Percentiles rank a stretch among this genome's conserved stretches.
phyloP scores from a whole-genome alignment of 2,329 filamentous ascomycete genomes.

The Domatiomyces globalis region DNA sequence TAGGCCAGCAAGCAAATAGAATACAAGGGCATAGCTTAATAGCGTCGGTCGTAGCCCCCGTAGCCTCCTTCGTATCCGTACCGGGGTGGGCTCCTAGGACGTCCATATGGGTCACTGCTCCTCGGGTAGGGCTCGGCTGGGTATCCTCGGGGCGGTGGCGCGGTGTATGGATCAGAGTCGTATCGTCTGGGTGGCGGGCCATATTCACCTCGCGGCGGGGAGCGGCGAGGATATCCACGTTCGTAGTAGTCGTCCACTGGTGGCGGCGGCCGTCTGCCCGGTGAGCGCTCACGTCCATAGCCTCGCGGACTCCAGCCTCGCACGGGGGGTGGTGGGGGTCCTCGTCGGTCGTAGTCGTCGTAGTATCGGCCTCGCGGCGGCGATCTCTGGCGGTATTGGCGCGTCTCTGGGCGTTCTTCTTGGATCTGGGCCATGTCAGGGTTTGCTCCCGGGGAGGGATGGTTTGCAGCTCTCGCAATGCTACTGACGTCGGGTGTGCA shows the following conservation, averaged over 20 bases:
- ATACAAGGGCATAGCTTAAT: constrained; percentile 5
- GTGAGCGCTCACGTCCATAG: constrained; percentile 68
- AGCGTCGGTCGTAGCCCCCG: constrained; percentile 16
- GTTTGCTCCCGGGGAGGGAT: background rate
- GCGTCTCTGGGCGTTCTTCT: constrained; percentile 52
- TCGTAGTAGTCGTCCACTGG: constrained; percentile 80
- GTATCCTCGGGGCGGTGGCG: constrained; percentile 40
- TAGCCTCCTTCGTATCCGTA: constrained; percentile 13
- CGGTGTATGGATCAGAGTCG: constrained; percentile 60
- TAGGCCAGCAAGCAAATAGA: background rate
- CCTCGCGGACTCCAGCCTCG: constrained; percentile 74
- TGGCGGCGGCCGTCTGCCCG: constrained; percentile 38
- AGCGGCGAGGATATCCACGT: constrained; percentile 60
- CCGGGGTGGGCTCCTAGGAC: constrained; percentile 16
- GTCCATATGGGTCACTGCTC: constrained; percentile 29
- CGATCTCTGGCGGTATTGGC: constrained; percentile 61
- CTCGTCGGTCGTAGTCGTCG: constrained; percentile 68
- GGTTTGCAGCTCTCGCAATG: constrained; percentile 7
- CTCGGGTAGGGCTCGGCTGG: constrained; percentile 47
- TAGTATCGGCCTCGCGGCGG: constrained; percentile 56
- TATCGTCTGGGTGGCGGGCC: constrained; percentile 46
- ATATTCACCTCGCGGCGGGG: constrained; percentile 71
- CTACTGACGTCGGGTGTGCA: constrained; percentile 72
- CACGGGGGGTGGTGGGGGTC: constrained; percentile 52
- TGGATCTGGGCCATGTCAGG: constrained; percentile 45